phyloP scores from a whole-genome alignment of 2,329 filamentous ascomycete species.

The Apiospora saccharicola region DNA sequence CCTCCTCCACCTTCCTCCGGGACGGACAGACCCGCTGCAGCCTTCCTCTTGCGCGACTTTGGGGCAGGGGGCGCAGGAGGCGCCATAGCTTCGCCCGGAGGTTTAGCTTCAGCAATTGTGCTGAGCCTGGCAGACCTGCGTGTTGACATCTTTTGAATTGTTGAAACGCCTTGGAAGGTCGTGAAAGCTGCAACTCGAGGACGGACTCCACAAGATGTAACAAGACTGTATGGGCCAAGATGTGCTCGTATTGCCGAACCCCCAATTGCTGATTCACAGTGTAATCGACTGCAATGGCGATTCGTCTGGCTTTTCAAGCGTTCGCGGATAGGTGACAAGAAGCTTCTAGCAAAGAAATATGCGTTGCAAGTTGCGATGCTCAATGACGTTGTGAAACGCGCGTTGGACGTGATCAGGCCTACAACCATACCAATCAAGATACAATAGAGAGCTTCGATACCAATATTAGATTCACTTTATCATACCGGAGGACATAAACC shows the following conservation, averaged over 20 bases:
- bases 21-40: background rate
- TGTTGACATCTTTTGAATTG: slow-evolving; percentile 39
- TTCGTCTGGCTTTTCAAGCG: background rate
- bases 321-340: background rate
- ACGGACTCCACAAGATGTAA: background rate
- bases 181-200: background rate
- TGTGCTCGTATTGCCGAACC: background rate
- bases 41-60: slow-evolving; percentile 41
- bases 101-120: slow-evolving; percentile 34
- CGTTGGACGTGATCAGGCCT: background rate
- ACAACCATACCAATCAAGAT: background rate
- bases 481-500: background rate
- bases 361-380: background rate
- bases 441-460: background rate
- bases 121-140: slow-evolving; percentile 42
- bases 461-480: background rate
- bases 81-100: slow-evolving; percentile 31
- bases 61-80: slow-evolving; percentile 37
- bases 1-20: background rate
- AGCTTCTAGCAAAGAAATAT: background rate
- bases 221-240: background rate
- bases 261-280: background rate
- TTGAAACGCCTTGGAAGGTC: background rate
- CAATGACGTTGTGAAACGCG: background rate
- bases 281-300: background rate